Percentiles rank a stretch among this genome's conserved stretches.
Conservation (phyloP, 129 eudicot genomes). For the Glebionis coronaria region DNA sequence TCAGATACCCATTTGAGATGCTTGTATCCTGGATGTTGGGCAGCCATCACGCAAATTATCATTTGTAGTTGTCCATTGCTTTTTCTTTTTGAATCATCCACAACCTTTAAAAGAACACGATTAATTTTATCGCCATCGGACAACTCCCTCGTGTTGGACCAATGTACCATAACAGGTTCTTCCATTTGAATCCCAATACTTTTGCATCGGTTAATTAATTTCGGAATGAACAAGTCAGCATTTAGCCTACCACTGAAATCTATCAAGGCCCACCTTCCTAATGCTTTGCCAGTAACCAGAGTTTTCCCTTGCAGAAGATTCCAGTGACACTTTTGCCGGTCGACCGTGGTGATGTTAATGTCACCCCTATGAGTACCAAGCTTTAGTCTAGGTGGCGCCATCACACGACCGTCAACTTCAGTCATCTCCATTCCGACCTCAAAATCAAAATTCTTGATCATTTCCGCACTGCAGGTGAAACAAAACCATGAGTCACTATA, state of each 20-base stretch:
- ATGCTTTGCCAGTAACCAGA: conserved; percentile 41
- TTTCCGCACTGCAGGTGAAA: conserved; percentile 35
- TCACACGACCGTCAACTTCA: conserved; percentile 54
- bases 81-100: conserved; percentile 11
- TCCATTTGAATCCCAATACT: conserved; percentile 45
- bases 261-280: conserved; percentile 67
- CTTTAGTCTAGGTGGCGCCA: conserved; percentile 57
- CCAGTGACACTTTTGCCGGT: conserved; percentile 55
- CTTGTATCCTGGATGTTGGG: conserved; percentile 52
- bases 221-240: conserved; percentile 27
- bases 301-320: conserved; percentile 51
- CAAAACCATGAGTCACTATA: neutral
- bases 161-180: conserved; percentile 27
- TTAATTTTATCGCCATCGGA: conserved; percentile 15
- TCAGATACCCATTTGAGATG: conserved; percentile 64
- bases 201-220: conserved; percentile 34
- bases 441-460: conserved; percentile 43
- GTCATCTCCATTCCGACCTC: conserved; percentile 57
- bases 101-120: conserved; percentile 26
- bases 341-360: conserved; percentile 27
- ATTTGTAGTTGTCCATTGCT: conserved; percentile 32
- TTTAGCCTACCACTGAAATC: conserved; percentile 44
- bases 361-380: conserved; percentile 36
- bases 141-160: conserved; percentile 29
- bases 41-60: conserved; percentile 60